Conservation (phyloP, 2,329 filamentous ascomycete genomes). For the Pseudovirgaria hyperparasitica region DNA sequence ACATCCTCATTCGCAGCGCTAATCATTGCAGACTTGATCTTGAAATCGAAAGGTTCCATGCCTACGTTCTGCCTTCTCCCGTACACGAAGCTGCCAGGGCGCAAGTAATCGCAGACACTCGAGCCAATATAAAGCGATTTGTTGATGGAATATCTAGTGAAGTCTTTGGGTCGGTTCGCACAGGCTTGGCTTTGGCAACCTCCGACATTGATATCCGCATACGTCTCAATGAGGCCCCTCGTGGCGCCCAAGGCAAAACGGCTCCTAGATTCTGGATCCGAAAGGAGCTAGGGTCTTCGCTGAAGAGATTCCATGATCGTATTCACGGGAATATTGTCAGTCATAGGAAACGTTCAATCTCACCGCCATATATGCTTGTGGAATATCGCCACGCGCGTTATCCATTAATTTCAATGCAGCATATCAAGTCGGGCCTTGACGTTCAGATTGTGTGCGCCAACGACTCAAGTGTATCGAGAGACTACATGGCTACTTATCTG, state of each 20-base stretch:
- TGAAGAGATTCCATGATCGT: not conserved
- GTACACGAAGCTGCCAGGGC: conserved; percentile 28
- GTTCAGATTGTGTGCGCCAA: conserved; percentile 39
- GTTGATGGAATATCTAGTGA: conserved; percentile 21
- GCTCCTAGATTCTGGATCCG: conserved; percentile 6
- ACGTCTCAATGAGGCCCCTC: conserved; percentile 6
- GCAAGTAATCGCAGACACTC: conserved; percentile 19
- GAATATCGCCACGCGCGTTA: conserved; percentile 18
- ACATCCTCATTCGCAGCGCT: too few relatives aligned
- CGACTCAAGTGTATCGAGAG: conserved; percentile 25
- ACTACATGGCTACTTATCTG: conserved; percentile 34
- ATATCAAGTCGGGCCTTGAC: conserved; percentile 35
- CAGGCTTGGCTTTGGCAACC: conserved; percentile 36
- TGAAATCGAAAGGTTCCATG: conserved; percentile 35
- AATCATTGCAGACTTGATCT: conserved; percentile 3
- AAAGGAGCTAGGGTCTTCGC: conserved; percentile 1
- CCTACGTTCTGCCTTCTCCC: conserved; percentile 30
- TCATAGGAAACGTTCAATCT: conserved; percentile 1
- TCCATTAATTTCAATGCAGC: conserved; percentile 29
- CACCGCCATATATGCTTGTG: conserved; percentile 8
- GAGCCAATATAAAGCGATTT: conserved; percentile 7
- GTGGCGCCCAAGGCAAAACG: conserved; percentile 7
- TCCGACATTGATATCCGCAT: conserved; percentile 43
- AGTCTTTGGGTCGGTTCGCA: conserved; percentile 41
- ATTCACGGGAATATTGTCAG: conserved; percentile 3